Evolutionary conservation across 228 moss, liverwort and hornwort genomes (phyloP).

Genomic region (Sphagnum magellanicum): DNA sequence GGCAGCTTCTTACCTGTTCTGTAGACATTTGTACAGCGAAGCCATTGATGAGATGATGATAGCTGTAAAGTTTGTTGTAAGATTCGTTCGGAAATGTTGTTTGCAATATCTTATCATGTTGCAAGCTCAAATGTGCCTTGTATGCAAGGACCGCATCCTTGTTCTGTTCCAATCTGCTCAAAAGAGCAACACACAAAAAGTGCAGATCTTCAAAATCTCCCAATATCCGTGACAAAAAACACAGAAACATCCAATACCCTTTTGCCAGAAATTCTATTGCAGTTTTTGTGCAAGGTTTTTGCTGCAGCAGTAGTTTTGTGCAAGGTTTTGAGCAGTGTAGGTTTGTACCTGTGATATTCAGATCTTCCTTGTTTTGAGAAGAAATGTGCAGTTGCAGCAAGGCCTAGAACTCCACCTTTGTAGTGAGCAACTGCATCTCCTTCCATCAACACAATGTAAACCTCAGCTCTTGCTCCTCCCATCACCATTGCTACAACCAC

Average conservation of each 20-base stretch:
- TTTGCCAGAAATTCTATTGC: not conserved
- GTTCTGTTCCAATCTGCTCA: conserved; percentile 8
- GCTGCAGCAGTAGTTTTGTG: not conserved
- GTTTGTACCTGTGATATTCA: conserved; percentile 14
- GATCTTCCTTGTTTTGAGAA: conserved; percentile 28
- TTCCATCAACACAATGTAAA: conserved; percentile 53
- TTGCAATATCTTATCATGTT: conserved; percentile 50
- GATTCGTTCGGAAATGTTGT: conserved; percentile 22
- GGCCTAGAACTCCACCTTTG: conserved; percentile 48
- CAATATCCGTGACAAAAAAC: not conserved
- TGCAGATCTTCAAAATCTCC: not conserved
- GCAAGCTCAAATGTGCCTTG: conserved; percentile 27
- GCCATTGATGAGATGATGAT: conserved; percentile 54
- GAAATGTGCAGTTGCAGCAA: conserved; percentile 44
- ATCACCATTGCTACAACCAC: conserved; percentile 5
- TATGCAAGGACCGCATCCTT: conserved; percentile 41
- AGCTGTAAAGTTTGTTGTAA: conserved; percentile 61
- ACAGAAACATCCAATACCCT: not conserved
- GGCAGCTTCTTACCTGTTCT: conserved; percentile 34
- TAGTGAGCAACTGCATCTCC: conserved; percentile 56
- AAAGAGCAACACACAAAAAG: not conserved
- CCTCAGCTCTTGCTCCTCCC: conserved; percentile 17
- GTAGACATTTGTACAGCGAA: conserved; percentile 44
- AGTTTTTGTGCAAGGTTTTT: not conserved
- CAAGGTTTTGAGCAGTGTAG: too few species aligned